These are phyloP conservation scores for Cladosporium halotolerans DNA, from an alignment of 2,329 filamentous ascomycete species.

Conservation along the genomic window DNA sequence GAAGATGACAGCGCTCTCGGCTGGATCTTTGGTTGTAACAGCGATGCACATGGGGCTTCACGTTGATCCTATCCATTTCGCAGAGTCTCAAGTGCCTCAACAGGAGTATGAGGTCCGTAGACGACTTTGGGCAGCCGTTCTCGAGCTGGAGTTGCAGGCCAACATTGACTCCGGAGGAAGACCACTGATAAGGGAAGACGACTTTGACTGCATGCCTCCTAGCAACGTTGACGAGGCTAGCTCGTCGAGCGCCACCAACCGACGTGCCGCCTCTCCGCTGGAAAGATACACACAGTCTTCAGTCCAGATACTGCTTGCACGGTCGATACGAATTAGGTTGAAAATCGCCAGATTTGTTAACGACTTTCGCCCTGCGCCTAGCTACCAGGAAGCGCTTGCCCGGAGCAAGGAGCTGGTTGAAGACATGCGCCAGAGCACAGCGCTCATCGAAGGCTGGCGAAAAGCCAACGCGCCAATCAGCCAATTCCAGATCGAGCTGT, in stretches of 20 bases:
- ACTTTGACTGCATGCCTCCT: conserved; percentile 3
- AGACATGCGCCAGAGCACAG: conserved; percentile 4
- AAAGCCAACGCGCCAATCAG: conserved; percentile 1
- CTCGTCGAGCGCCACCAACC: not conserved
- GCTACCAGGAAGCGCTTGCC: conserved; percentile 6
- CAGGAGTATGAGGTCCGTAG: conserved; percentile 1
- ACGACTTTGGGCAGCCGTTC: conserved; percentile 8
- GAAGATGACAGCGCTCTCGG: conserved; percentile 4
- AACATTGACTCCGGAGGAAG: conserved; percentile 3
- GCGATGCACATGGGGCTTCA: conserved; percentile 11
- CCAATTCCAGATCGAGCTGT: conserved; percentile 6
- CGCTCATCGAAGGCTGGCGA: conserved; percentile 3
- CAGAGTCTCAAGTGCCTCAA: conserved; percentile 1
- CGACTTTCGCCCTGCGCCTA: not conserved
- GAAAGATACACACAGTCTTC: conserved; percentile 3
- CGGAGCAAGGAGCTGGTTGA: conserved; percentile 7
- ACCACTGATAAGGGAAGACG: conserved; percentile 5
- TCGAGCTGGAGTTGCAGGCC: conserved; percentile 9
- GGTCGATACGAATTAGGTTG: not conserved
- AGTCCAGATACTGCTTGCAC: conserved; percentile 4
- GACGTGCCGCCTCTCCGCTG: not conserved
- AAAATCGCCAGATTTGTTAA: conserved; percentile 8
- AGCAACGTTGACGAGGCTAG: not conserved
- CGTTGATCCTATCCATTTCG: conserved; percentile 1
- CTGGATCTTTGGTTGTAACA: not conserved